Evolutionary conservation across 257 asterid genomes (phyloP), one percentile per base, ranked within the genome.

Genomic region (Lycium barbarum): DNA sequence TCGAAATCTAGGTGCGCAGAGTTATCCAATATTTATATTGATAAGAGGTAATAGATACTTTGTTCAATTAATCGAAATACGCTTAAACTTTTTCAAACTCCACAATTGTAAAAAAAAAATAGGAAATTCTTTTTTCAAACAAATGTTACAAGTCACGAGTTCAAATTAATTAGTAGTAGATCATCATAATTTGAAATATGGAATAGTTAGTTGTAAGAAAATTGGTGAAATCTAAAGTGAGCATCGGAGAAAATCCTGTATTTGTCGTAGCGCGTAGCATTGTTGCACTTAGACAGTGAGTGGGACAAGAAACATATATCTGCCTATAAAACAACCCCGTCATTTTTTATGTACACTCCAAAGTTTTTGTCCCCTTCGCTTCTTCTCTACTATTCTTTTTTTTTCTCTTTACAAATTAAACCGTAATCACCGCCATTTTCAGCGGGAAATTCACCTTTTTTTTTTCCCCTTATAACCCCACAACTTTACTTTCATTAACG

Each of bases 361-460:
- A 90, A 87, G 93, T 91, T 92, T 88, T 91, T 91, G 93, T 90
- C 94, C 59, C 12, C 35, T 79, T 26, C 66, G 45, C 82, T 26
- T 86, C 81, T 74, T 20, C 43, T 73, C 59, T 38, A 36, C 3
- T 68, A 38, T 22, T 70, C 3, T 47, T 38, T 38, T 38, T 20
- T 63, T 72, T 63, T 49, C n/a, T 54, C 84, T 20, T 4, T 65
- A 43, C 84, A 59, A 71, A 49, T 82, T 73, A 82, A 84, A 86
- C 87, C 93, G 92, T 82, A 89, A 91, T 93, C 94, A 90, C 91
- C 93, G 92, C 96, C 90, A 83, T 86, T 91, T 90, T 91, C 91
- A 91, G 94, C 96, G 94, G 93, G 93, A 93, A 87, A 84, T 84
- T 88, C 84, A 87, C 86, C 63, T 33, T 79, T 4, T 43, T 82